Base-by-base conservation (phyloP, 108 stramenopile genomes). In the Mayamaea pseudoterrestris region DNA sequence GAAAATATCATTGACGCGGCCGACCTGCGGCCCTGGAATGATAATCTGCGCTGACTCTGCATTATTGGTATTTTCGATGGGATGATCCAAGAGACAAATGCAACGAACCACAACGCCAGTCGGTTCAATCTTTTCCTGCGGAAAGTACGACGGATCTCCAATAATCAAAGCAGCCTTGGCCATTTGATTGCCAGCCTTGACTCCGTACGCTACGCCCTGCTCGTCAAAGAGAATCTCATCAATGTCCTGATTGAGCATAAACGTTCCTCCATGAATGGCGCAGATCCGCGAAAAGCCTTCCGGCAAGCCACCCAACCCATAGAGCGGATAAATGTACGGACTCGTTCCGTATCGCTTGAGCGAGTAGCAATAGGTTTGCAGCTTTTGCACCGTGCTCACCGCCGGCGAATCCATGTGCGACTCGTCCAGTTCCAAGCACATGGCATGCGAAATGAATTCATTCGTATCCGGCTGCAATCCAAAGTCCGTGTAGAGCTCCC, bases 281-380 rank as follows among this genome's bases (percentile, higher is more conserved):
- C 94, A 96, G 36, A 98, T 81, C 30, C 98, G 90, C 40, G 93
- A 95, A 62, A 99, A 99, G 35, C 94, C 94, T 70, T 99, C 98
- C 12, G 98, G 98, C 30, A 99, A 78, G 17, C 94, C 92, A 21
- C 95, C 94, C 42, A 99, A 78, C 37, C 98, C 98, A 57, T 97
- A 99, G 40, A 94, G 63, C 28, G 98, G 98, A 73, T 98, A 99
- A 53, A 99, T 93, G 81, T 96, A 99, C 9, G 98, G 98, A 41
- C 76, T 77, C 36, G 83, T 94, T 58, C 94, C 95, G 58, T 96
- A 97, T 25, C 93, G 64, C 47, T 84, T 73, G 41, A 99, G 57
- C 1, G 97, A 98, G 58, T 87, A 73, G 55, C 74, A 81, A 61
- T 99, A 99, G 34, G 73, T 79, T 71, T 97, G 79, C 37, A 98